Evolutionary conservation across 148 eudicot genomes (phyloP), one percentile per base, ranked within the genome.

Genomic region (Rheum nobile): DNA sequence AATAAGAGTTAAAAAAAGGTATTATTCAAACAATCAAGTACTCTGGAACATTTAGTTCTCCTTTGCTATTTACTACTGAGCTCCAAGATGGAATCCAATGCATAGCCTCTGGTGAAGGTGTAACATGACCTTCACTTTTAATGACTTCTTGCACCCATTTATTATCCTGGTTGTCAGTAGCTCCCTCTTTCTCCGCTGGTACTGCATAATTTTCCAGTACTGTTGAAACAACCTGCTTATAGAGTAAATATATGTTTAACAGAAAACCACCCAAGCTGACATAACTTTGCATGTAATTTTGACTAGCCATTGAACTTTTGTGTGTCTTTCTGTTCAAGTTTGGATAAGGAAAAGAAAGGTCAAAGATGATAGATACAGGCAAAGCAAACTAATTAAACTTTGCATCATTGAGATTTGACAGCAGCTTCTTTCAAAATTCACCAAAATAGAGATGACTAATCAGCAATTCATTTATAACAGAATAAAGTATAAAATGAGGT

Each of bases 191-290:
- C 81, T 83, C 83, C 77, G 75, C 78, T 61, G 82, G 80, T 74
- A 75, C 79, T 74, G 82, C 81, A 71, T 87, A 95, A 78, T 90
- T 95, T 84, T 91, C 97, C 81, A 94, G 80, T 76, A 91, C 91
- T 22, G 84, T 89, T 70, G 89, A 84, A 74, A 88, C 93, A 83
- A 94, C 89, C 98, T 94, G 82, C 76, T 44, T 24, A 80, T 29
- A 42, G 31, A 74, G 6, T 3, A n/a, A 52, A 52, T n/a, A n/a
- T 8, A 52, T n/a, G 6, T 21, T 52, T n/a, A 21, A 52, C 28
- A 28, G 26, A 52, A 22, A 21, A 52, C 59, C 21, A n/a, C 17
- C 28, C 28, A 52, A n/a, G 26, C 9, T 52, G 28, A 52, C 26
- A n/a, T 52, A 21, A 52, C 26, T 52, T 28, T 52, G 21, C 21